Conservation (phyloP, 345 rosid species). For the Rhodomyrtus tomentosa region DNA sequence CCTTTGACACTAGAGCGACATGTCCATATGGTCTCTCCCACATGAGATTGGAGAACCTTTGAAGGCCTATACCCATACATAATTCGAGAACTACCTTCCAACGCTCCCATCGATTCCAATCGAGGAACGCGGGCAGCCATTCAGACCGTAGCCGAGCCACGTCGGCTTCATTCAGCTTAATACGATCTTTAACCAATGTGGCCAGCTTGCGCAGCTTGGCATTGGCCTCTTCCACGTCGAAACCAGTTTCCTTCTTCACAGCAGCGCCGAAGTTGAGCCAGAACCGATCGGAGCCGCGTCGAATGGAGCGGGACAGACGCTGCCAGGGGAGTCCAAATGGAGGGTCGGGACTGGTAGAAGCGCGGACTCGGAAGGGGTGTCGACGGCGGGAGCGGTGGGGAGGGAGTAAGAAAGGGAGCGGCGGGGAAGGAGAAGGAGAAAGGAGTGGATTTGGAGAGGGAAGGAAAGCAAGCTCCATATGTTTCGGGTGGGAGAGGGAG, state of each 20-base stretch:
- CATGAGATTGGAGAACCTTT: not conserved
- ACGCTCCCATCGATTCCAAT: constrained; percentile 71
- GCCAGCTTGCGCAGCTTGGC: constrained; percentile 28
- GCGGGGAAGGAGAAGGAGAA: not conserved
- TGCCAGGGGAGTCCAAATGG: constrained; percentile 53
- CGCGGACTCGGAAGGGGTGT: constrained; percentile 21
- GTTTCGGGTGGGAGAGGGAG: not conserved
- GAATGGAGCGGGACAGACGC: constrained; percentile 29
- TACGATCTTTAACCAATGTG: constrained; percentile 24
- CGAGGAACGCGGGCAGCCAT: constrained; percentile 38
- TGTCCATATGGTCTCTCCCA: not conserved
- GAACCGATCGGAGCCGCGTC: constrained; percentile 39
- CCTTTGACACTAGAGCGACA: not conserved
- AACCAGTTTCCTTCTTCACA: constrained; percentile 56
- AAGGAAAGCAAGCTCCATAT: not conserved
- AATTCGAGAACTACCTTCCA: constrained; percentile 55
- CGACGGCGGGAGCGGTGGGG: constrained; percentile 6
- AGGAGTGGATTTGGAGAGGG: not conserved
- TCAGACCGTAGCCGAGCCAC: constrained; percentile 40
- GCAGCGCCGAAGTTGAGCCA: constrained; percentile 48
- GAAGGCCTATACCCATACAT: not conserved
- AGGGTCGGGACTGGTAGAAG: constrained; percentile 33
- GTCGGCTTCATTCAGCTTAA: constrained; percentile 28
- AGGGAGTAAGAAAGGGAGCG: not conserved
- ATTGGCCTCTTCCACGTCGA: constrained; percentile 40